Conservation (phyloP, 164 flowering plant genomes). For the Malania oleifera region DNA sequence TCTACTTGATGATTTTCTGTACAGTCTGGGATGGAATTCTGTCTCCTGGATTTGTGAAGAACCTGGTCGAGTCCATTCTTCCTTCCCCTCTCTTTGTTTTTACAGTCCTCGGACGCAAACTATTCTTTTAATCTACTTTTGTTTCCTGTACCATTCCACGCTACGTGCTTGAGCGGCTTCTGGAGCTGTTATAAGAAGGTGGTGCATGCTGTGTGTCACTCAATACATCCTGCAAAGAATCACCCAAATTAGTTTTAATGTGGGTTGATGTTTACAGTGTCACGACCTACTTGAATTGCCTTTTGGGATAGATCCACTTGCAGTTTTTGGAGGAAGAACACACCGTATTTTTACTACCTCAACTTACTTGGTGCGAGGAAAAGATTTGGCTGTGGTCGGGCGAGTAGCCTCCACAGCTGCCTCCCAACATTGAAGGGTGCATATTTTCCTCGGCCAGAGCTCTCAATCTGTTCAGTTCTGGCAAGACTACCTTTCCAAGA, state of each 20-base stretch:
- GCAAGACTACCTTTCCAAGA: constrained; percentile 40
- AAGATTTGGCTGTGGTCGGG: constrained; percentile 26
- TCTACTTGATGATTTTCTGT: no score
- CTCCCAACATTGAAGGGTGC: background rate
- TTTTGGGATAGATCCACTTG: background rate
- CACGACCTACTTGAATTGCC: background rate
- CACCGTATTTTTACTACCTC: background rate
- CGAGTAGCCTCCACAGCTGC: constrained; percentile 15
- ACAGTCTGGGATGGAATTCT: no score
- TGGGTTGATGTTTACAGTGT: background rate
- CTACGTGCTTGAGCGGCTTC: constrained; percentile 2
- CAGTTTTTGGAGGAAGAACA: background rate
- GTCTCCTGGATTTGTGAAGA: no score
- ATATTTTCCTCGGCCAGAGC: constrained; percentile 33
- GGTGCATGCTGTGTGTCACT: constrained; percentile 1
- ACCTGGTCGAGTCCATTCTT: no score
- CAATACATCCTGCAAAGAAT: constrained; percentile 11
- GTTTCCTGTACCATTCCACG: no score
- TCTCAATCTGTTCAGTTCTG: constrained; percentile 42
- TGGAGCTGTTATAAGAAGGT: constrained; percentile 1
- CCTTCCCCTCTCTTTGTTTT: no score
- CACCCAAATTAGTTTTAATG: background rate
- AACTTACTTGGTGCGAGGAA: constrained; percentile 30
- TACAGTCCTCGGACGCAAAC: no score
- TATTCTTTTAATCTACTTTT: no score